Evolutionary conservation across 225 moss, liverwort and hornwort species (phyloP), one percentile per base, ranked within the genome.

Genomic region (Straminergon stramineum): DNA sequence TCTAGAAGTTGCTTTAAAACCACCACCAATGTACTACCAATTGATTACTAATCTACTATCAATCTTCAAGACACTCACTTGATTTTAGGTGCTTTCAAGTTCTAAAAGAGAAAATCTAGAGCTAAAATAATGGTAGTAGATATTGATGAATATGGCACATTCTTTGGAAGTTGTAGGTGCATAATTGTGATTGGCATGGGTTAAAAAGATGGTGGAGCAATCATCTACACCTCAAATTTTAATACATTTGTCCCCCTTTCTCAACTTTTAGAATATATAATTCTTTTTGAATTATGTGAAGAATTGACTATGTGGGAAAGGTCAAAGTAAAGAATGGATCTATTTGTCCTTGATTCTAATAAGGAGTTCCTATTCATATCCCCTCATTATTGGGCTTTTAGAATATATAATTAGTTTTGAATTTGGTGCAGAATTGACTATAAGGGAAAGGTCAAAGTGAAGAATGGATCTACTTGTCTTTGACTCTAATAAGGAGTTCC

Each of bases 41-140:
- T 17, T 48, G 17, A 11, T 18, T 0, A 18, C 75, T 31, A 75
- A 11, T 75, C 5, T 30, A 30, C 28, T 48, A 17, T 48, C 2
- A 48, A 4, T 48, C 11, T 17, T 17, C 30, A 75, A 17, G 17
- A 31, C 0, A 0, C 2, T 45, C 2, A 30, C 6, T 30, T 2
- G 1, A 48, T 75, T 48, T 18, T 11, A 17, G 1, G 4, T 0
- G 0, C 30, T 48, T 75, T 48, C 0, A 45, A 0, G 11, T 45
- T 74, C 2, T 30, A 45, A 74, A 74, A 11, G 30, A 28, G 2
- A 3, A 30, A 45, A 0, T 11, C 4, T 11, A 75, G 0, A 75
- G 18, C 30, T 1, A 48, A 45, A 30, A 48, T 7, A 30, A 48
- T 11, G 4, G 11, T 74, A 4, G 1, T 75, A 1, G 18, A 31